A percentile compares a stretch with the other conserved stretches of the same genome.
These are phyloP conservation scores for Phaseolus lunatus DNA, from an alignment of 306 rosid species.

Conservation along the genomic window DNA sequence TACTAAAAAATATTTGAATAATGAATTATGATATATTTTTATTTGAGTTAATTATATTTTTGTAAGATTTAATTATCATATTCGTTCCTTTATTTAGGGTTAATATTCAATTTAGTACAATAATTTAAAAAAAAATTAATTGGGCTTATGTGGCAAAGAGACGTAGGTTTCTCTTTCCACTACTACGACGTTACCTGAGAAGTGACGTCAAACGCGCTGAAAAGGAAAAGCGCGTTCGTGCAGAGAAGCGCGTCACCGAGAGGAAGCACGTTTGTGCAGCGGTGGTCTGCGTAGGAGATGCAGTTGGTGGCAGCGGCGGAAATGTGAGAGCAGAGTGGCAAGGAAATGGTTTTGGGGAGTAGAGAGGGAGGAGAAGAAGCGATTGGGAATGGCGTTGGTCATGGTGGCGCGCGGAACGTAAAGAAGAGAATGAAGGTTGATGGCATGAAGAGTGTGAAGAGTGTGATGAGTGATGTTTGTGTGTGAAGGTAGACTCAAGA, in stretches of 20 bases:
- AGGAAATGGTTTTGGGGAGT: neutral
- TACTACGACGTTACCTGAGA: constrained; percentile 67
- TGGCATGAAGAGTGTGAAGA: neutral
- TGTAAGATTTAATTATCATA: too few species aligned
- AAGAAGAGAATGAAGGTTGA: neutral
- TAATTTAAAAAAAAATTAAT: too few species aligned
- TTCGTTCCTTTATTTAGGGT: too few species aligned
- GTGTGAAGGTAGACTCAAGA: constrained; percentile 65
- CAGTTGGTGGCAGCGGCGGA: constrained; percentile 29
- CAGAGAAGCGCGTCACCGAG: neutral
- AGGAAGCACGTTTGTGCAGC: neutral
- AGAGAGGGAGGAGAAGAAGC: neutral
- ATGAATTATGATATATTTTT: too few species aligned
- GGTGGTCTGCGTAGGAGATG: neutral
- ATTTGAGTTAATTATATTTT: too few species aligned
- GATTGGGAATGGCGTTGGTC: neutral
- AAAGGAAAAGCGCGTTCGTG: too few species aligned
- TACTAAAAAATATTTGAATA: too few species aligned
- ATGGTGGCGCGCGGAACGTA: neutral
- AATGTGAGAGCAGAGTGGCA: neutral
- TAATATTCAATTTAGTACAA: too few species aligned
- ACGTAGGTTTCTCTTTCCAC: too few species aligned
- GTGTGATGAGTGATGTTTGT: constrained; percentile 11
- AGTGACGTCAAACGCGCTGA: constrained; percentile 66
- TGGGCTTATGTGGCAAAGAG: too few species aligned